A percentile compares a stretch with the other conserved stretches of the same genome.
Evolutionary conservation across 805 yeast genomes (phyloP).

Genomic region (Spathaspora gorwiae): DNA sequence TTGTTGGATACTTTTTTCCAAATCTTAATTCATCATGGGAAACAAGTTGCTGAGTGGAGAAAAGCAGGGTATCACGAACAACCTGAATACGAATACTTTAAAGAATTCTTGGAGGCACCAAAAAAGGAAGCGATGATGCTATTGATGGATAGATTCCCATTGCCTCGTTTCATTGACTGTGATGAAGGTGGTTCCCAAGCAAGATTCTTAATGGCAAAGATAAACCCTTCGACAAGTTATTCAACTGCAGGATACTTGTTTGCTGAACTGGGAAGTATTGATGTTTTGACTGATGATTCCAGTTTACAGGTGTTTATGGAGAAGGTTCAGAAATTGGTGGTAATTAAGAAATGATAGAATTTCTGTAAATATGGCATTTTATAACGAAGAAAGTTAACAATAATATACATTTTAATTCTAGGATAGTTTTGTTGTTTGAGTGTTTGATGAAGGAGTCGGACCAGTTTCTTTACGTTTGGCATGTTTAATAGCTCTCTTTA

Average conservation of each 20-base stretch:
- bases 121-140: conserved; percentile 62
- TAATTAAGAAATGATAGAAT: conserved; percentile 10
- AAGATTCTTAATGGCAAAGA: conserved; percentile 62
- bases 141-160: conserved; percentile 62
- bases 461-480: not conserved
- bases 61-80: conserved; percentile 57
- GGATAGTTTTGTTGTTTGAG: too few species aligned
- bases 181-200: conserved; percentile 78
- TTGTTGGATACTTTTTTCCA: conserved; percentile 68
- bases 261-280: conserved; percentile 8
- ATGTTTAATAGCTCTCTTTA: conserved; percentile 1
- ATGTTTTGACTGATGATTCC: conserved; percentile 55
- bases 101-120: conserved; percentile 57
- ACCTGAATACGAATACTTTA: conserved; percentile 57
- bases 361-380: too few species aligned
- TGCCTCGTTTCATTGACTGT: conserved; percentile 68
- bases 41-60: conserved; percentile 63
- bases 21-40: conserved; percentile 63
- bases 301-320: conserved; percentile 55
- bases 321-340: conserved; percentile 41
- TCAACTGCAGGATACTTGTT: conserved; percentile 21
- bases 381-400: too few species aligned
- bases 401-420: too few species aligned
- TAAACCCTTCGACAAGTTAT: conserved; percentile 62
- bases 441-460: too few species aligned